These are phyloP conservation scores for Lipomyces anomalus DNA, from an alignment of 805 yeast species.

Conservation along the genomic window DNA sequence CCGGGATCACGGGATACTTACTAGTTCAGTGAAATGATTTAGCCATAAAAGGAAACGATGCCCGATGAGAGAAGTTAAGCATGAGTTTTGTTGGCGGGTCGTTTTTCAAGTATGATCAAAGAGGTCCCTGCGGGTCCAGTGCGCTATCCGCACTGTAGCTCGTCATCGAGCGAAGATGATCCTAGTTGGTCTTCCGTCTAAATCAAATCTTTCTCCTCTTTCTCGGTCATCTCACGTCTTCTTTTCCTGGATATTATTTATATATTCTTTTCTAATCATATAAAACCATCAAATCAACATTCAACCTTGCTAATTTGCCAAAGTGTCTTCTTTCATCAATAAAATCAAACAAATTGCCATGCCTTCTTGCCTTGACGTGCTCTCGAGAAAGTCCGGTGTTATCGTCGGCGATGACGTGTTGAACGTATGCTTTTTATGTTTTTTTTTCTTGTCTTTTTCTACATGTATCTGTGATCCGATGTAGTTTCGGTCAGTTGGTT, in stretches of 20 bases:
- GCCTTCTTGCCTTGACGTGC: conserved; percentile 55
- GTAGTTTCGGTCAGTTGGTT: no score
- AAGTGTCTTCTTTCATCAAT: background rate
- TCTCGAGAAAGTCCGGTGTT: conserved; percentile 91
- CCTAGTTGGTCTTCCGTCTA: background rate
- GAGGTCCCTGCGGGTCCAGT: no score
- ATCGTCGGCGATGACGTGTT: conserved; percentile 97
- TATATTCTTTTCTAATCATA: background rate
- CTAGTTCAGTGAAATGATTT: no score
- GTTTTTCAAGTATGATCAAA: no score
- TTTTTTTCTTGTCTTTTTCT: no score
- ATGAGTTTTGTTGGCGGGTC: no score
- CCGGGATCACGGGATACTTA: no score
- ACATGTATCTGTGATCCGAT: no score
- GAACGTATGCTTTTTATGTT: conserved; percentile 21
- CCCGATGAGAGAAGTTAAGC: no score
- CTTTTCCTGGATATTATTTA: background rate
- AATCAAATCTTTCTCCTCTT: background rate
- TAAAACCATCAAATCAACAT: background rate
- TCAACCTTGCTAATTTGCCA: background rate
- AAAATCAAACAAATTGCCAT: conserved; percentile 4
- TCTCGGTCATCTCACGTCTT: background rate
- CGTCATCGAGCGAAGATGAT: no score
- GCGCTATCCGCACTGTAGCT: no score
- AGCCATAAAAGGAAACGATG: no score